These are phyloP conservation scores for Tylopilus felleus DNA, from an alignment of 768 basidiomycete species.

Conservation along the genomic window DNA sequence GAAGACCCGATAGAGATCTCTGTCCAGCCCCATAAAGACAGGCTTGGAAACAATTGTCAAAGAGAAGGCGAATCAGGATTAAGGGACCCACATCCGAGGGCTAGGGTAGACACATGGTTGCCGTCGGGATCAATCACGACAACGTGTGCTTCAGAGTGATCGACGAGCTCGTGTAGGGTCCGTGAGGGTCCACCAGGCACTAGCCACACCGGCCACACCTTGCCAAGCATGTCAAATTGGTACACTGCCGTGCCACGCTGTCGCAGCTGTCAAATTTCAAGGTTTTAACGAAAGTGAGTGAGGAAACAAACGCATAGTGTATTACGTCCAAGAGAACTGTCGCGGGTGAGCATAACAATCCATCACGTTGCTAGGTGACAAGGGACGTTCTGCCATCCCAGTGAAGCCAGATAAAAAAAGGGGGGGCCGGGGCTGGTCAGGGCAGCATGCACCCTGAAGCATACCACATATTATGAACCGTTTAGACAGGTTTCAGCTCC, in stretches of 20 bases:
- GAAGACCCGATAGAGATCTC: not conserved
- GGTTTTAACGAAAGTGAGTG: not conserved
- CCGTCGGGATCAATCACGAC: slow-evolving; percentile 28
- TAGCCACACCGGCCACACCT: no score
- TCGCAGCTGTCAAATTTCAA: not conserved
- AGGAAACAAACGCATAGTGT: no score
- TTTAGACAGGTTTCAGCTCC: no score
- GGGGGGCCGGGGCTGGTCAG: not conserved
- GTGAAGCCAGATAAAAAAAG: no score
- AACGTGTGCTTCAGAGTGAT: slow-evolving; percentile 48
- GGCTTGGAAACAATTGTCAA: not conserved
- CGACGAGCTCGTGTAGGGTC: slow-evolving; percentile 38
- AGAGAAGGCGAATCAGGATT: not conserved
- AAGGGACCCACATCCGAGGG: not conserved
- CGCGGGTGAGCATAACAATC: slow-evolving; percentile 8
- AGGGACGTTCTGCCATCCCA: no score
- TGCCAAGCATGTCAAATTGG: slow-evolving; percentile 49
- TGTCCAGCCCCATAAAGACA: not conserved
- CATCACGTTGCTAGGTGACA: slow-evolving; percentile 10
- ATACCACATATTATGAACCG: no score
- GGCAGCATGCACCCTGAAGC: not conserved
- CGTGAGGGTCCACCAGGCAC: slow-evolving; percentile 25
- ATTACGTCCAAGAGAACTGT: not conserved
- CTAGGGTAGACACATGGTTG: slow-evolving; percentile 28
- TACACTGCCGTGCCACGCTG: slow-evolving; percentile 29